Evolutionary conservation across 805 yeast genomes (phyloP), one percentile per base, ranked within the genome.

Genomic region (Pichia pseudocactophila): DNA sequence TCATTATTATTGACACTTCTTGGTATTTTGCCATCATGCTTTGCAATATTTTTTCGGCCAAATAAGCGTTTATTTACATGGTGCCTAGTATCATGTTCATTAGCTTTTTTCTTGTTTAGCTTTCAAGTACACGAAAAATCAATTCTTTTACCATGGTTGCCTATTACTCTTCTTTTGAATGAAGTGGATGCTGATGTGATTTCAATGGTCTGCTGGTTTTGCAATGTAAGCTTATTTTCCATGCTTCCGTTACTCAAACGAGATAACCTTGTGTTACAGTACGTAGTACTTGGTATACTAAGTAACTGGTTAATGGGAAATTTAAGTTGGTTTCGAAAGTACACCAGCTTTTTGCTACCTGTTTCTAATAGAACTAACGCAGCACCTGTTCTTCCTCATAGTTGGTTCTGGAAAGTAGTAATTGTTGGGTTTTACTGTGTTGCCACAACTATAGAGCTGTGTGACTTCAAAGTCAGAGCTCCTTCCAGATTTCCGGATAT

Each of bases 71-170:
- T 80, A 8, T 52, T 80, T 12, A 68, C 82, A 0, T 86, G 88
- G 77, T 86, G 89, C 1, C 72, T 92, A 40, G 76, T 88, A 1
- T 79, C 86, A 0, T 78, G 90, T 44, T 78, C 98, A 0, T 73
- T 92, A 79, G 81, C 94, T 0, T 92, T 92, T 57, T 92, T 71
- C 59, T 67, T 92, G 41, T 92, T 92, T 59, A 82, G 95, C 27
- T 92, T 87, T 68, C 97, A 90, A 59, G 97, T 92, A 4, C 98
- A 92, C 59, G 97, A 92, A 63, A 92, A 92, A 63, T 76, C 92
- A 0, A 89, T 92, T 13, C 64, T 92, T 45, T 73, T 92, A 2
- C 97, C 98, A 0, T 69, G 92, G 50, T 58, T 92, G 52, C 97
- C 97, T 5, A 75, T 87, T 10, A 77, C 92, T 0, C 64, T 92